phyloP scores from a whole-genome alignment of 2,329 filamentous ascomycete species.

The Achaetomium macrosporum region DNA sequence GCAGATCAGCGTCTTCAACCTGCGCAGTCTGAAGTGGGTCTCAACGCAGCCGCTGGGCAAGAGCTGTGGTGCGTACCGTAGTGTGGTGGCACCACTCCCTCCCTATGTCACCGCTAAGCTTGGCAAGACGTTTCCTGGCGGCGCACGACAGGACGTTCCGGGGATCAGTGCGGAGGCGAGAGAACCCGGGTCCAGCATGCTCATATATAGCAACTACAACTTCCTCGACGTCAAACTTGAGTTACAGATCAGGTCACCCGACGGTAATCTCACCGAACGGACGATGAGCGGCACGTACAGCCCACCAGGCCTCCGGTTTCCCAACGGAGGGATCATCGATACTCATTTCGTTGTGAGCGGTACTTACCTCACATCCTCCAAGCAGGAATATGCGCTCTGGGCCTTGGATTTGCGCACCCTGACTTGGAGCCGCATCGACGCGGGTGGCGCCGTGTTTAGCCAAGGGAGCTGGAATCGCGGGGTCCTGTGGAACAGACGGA shows the following conservation, averaged over 20 bases:
- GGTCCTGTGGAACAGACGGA: constrained; percentile 85
- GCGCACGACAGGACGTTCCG: constrained; percentile 36
- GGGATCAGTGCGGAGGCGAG: constrained; percentile 49
- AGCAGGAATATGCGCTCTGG: constrained; percentile 97
- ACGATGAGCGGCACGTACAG: constrained; percentile 83
- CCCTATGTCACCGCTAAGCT: constrained; percentile 60
- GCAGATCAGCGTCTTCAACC: constrained; percentile 96
- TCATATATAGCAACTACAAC: constrained; percentile 99
- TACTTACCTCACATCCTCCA: constrained; percentile 94
- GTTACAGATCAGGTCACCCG: constrained; percentile 77
- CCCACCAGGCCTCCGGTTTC: constrained; percentile 87
- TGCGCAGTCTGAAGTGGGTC: constrained; percentile 92
- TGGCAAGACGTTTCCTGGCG: constrained; percentile 50
- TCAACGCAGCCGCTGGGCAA: constrained; percentile 80
- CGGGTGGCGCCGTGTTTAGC: constrained; percentile 87
- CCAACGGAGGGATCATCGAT: constrained; percentile 91
- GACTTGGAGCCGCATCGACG: constrained; percentile 94
- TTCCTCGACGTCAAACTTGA: constrained; percentile 96
- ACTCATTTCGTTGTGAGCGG: constrained; percentile 96
- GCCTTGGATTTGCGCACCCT: constrained; percentile 82
- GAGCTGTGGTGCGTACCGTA: constrained; percentile 93
- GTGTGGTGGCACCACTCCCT: constrained; percentile 81
- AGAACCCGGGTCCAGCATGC: constrained; percentile 66
- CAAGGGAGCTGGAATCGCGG: constrained; percentile 98
- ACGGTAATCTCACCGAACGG: constrained; percentile 79